Evolutionary conservation across 768 basidiomycete species (phyloP), one percentile per base, ranked within the genome.

Genomic region (Austroboletus eburneus): DNA sequence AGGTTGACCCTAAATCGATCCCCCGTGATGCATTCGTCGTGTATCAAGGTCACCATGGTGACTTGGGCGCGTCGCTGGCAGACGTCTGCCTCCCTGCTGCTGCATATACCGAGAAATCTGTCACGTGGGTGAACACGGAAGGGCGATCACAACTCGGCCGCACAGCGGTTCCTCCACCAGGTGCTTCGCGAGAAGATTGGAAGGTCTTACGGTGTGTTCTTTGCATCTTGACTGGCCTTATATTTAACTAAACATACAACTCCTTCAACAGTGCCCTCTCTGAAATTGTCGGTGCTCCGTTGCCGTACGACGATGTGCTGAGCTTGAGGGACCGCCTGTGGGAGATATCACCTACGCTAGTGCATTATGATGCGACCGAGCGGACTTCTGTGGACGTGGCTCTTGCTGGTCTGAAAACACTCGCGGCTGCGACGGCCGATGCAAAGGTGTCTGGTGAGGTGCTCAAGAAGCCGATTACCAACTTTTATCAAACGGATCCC

Each of bases 1-100:
- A 97, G 60, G 68, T 98, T 44, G 82, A 93, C 64, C 87, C 91
- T 33, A 78, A 81, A 41, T 80, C 86, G 3, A 94, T 99, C 49
- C 94, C 96, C 24, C 72, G 79, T 46, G 80, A 91, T 57, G 92
- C 95, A 3, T 98, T 98, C 59, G 94, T 98, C 38, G 95, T 99
- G 13, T 99, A 99, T 67, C 96, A 98, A 61, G 96, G 96, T 29
- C 94, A 97, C 66, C 96, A 99, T 62, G 96, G 96, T 57, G 96
- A 99, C 65, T 74, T 91, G 45, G 95, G 96, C 29, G 96, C 96
- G 3, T 90, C 92, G 58, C 82, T 93, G 20, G 96, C 96, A n/a
- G 96, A 99, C 62, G 92, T 98, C 48, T 91, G 89, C 65, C 72
- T 98, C 16, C 96, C 96, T 14, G 91, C 79, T 8, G 79, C 86